These are phyloP conservation scores for Claviceps arundinis DNA, from an alignment of 2,329 filamentous ascomycete genomes.

Conservation along the genomic window DNA sequence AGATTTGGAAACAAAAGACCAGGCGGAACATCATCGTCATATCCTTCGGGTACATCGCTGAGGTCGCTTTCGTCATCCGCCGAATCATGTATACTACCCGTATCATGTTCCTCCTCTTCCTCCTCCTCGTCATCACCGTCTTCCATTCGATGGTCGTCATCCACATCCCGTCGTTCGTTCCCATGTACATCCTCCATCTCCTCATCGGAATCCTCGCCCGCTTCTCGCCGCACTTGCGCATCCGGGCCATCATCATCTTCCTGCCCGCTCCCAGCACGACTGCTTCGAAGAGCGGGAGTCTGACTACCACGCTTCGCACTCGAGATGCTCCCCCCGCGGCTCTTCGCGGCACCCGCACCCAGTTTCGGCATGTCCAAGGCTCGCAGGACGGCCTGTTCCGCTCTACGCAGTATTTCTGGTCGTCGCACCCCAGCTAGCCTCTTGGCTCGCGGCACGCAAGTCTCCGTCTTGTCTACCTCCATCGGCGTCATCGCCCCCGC, in stretches of 20 bases:
- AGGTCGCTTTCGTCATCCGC: slow-evolving; percentile 59
- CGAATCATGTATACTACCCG: slow-evolving; percentile 49
- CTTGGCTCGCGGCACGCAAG: slow-evolving; percentile 22
- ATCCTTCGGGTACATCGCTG: slow-evolving; percentile 47
- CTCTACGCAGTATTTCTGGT: slow-evolving; percentile 47
- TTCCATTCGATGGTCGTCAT: slow-evolving; percentile 16
- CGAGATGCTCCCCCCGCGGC: slow-evolving; percentile 36
- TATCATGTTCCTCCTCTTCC: slow-evolving; percentile 8
- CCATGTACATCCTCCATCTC: slow-evolving; percentile 31
- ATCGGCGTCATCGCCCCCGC: slow-evolving; percentile 20
- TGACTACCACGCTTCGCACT: slow-evolving; percentile 33
- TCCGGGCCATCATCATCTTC: slow-evolving; percentile 28
- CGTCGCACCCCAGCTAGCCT: slow-evolving; percentile 32
- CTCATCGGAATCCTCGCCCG: slow-evolving; percentile 19
- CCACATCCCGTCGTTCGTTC: slow-evolving; percentile 16
- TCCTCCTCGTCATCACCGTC: slow-evolving; percentile 7
- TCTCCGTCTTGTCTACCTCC: slow-evolving; percentile 28
- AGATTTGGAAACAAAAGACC: slow-evolving; percentile 41
- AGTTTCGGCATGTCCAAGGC: slow-evolving; percentile 35
- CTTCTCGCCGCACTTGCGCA: slow-evolving; percentile 23
- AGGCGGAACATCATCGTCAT: slow-evolving; percentile 42
- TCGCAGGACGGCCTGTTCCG: slow-evolving; percentile 43
- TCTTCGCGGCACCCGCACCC: slow-evolving; percentile 29
- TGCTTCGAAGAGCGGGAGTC: slow-evolving; percentile 23
- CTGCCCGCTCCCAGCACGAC: slow-evolving; percentile 26